A percentile compares a stretch with the other conserved stretches of the same genome.
phyloP scores from a whole-genome alignment of 2,329 filamentous ascomycete genomes.

The Cytospora paraplurivora region DNA sequence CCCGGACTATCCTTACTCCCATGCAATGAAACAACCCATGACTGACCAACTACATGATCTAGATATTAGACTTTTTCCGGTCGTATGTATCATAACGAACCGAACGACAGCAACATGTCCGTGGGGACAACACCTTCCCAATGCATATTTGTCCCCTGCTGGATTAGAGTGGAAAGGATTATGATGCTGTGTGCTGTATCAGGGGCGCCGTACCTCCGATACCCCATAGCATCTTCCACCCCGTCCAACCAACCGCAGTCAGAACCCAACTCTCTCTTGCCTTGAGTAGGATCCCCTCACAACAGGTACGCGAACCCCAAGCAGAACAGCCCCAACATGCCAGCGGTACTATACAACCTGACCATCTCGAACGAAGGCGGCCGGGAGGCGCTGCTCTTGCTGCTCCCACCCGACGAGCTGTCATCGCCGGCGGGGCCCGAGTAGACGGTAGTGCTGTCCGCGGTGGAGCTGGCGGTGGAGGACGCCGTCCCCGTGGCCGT shows the following conservation, averaged over 20 bases:
- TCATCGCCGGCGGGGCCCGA: constrained; percentile 37
- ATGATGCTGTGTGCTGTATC: background rate
- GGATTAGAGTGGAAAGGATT: background rate
- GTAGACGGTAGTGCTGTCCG: constrained; percentile 42
- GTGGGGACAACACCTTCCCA: background rate
- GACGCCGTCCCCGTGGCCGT: constrained; percentile 47
- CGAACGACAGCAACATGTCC: background rate
- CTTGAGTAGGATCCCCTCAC: constrained; percentile 1
- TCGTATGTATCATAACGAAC: background rate
- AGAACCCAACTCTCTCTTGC: too few species aligned
- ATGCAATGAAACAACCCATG: constrained; percentile 7
- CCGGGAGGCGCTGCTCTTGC: constrained; percentile 13
- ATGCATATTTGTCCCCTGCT: background rate
- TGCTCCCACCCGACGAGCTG: too few species aligned
- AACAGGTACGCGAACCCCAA: constrained; percentile 27
- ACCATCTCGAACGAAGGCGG: constrained; percentile 19
- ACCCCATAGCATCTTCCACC: background rate
- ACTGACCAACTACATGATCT: constrained; percentile 8
- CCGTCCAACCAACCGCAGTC: background rate
- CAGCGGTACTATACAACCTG: constrained; percentile 25
- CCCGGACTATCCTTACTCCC: constrained; percentile 3
- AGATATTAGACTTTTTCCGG: constrained; percentile 12
- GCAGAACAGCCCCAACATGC: constrained; percentile 23
- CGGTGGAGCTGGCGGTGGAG: constrained; percentile 39
- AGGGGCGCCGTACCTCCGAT: constrained; percentile 11